Evolutionary conservation across 441 rosid species (phyloP), one percentile per base, ranked within the genome.

Genomic region (Jatropha podagrica): DNA sequence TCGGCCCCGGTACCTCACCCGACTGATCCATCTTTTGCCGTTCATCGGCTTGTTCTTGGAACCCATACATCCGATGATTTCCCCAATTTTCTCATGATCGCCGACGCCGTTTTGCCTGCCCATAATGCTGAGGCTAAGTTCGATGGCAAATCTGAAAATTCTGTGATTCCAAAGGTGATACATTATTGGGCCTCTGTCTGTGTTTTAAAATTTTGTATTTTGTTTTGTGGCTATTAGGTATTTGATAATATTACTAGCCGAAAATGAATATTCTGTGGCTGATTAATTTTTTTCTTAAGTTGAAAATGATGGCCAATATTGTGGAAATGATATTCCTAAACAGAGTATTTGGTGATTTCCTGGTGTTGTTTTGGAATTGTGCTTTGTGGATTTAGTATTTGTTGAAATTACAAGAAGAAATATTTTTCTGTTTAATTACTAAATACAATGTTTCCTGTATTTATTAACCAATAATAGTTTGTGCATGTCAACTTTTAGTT

Each of bases 31-130:
- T 67, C 86, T 67, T 90, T 89, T 58, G 37, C 77, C 67, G 85
- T 89, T 27, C 99, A 95, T 82, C 79, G 84, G 80, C 88, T 95
- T 15, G 80, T 93, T 20, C 89, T 95, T 18, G 98, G 99, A 1
- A 93, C 98, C 75, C 95, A 95, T 75, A 93, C 99, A 38, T 87
- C 93, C 79, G 94, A 92, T 46, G 90, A 77, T 58, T 76, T 80
- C 37, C 87, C 88, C 37, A 93, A 93, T 74, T 92, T 78, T 75
- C 91, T 95, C 74, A 87, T 93, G 91, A 78, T 93, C 63, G 99
- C 98, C 69, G 89, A 91, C 63, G 92, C 77, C 4, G 69, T 88
- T 52, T 84, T 94, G 15, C 96, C 97, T 1, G 73, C 83, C 9
- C 78, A 78, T 0, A 83, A 78, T 17, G 75, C 89, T 1, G 88